These are phyloP conservation scores for Russula brevipes DNA, from an alignment of 768 basidiomycete genomes.

Conservation along the genomic window DNA sequence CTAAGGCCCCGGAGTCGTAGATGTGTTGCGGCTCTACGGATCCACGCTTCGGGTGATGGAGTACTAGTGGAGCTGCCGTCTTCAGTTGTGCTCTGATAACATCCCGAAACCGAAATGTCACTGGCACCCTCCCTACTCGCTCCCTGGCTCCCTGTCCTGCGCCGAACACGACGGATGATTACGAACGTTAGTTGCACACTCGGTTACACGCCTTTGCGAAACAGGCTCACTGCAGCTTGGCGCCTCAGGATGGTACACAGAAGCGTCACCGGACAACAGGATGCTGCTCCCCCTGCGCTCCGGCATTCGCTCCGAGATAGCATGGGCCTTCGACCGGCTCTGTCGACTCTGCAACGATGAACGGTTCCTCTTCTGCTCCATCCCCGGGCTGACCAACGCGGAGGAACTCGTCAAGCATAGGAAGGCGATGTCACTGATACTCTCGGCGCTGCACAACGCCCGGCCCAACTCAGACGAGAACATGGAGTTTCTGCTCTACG, in stretches of 20 bases:
- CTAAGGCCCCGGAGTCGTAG: no score
- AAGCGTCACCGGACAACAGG: slow-evolving; percentile 69
- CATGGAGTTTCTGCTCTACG: slow-evolving; percentile 64
- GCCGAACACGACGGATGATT: slow-evolving; percentile 56
- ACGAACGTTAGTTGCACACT: slow-evolving; percentile 49
- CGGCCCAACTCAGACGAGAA: slow-evolving; percentile 57
- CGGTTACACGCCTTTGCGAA: slow-evolving; percentile 3
- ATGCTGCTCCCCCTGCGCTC: slow-evolving; percentile 89
- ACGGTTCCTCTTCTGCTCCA: slow-evolving; percentile 60
- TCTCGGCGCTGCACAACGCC: slow-evolving; percentile 60
- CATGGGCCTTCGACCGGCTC: slow-evolving; percentile 86
- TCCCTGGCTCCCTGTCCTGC: slow-evolving; percentile 12
- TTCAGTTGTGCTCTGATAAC: no score
- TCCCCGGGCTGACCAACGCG: slow-evolving; percentile 75
- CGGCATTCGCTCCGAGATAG: slow-evolving; percentile 73
- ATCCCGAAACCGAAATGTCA: no score
- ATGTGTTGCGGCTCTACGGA: no score
- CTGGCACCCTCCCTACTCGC: background rate
- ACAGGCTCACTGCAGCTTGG: slow-evolving; percentile 7
- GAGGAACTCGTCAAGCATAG: slow-evolving; percentile 52
- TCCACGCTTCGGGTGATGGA: no score
- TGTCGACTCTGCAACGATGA: slow-evolving; percentile 78
- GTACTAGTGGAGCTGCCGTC: no score
- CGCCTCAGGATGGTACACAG: slow-evolving; percentile 77
- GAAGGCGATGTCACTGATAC: slow-evolving; percentile 60